Base-by-base conservation (phyloP, 805 yeast species). In the Helenozyma baotianmanensis region DNA sequence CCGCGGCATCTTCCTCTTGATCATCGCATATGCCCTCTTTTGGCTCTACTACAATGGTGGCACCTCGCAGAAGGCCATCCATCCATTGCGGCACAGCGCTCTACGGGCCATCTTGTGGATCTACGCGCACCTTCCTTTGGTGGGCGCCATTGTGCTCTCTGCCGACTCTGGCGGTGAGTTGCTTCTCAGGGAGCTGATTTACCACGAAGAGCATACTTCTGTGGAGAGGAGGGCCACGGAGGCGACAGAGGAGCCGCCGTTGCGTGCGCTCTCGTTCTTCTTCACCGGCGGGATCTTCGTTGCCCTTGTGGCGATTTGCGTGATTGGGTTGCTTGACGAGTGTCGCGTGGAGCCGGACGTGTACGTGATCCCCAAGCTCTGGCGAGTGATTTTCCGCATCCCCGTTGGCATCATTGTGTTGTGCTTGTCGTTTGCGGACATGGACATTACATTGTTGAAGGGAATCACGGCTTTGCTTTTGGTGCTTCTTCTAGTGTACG, bases 111-210 rank as follows among this genome's bases (percentile, higher is more conserved):
- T 65, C 19, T 1, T 43, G 1, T 78, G 72, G 72, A 53, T 72
- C 4, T 62, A 63, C 39, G 29, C 53, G 7, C 84, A 78, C 45
- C 40, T 76, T 23, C 76, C 80, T 0, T 53, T 76, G 25, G 64
- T 74, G 30, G 78, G 74, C 0, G 49, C 73, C 1, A 50, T 78
- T 32, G 64, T 76, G 21, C 58, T 77, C 21, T 70, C 76, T 18
- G 83, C 82, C 2, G 82, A 77, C 56, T 69, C 81, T 3, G 78
- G 74, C 13, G 75, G 74, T 2, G 77, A 74, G 15, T 47, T 76
- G 33, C 54, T 65, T 9, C 45, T 52, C 14, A 29, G 56, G 13
- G 62, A 60, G 9, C 39, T 31, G 34, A 23, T 23, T 2, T 35
- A 28, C 23, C 29, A 23, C 29, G 14, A 12, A n/a, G 40, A 29